Conservation (phyloP, 2,329 filamentous ascomycete species). For the Periconia macrospinosa region DNA sequence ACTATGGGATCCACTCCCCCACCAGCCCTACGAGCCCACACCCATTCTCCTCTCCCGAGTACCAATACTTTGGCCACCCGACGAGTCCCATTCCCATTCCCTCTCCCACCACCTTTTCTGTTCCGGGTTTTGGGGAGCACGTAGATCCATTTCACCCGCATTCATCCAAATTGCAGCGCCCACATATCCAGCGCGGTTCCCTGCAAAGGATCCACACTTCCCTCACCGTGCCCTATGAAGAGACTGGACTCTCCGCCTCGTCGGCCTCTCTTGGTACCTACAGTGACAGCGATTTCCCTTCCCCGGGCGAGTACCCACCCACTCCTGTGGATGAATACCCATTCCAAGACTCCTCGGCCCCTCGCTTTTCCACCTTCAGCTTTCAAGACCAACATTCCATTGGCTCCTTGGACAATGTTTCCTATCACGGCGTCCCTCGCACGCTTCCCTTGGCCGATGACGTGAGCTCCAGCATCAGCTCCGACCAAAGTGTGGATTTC, state of each 20-base stretch:
- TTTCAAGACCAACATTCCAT: constrained; percentile 39
- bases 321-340: constrained; percentile 50
- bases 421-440: constrained; percentile 39
- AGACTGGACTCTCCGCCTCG: constrained; percentile 47
- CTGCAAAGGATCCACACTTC: constrained; percentile 49
- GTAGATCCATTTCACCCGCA: constrained; percentile 39
- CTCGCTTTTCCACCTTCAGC: constrained; percentile 20
- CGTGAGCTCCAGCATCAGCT: constrained; percentile 50
- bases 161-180: constrained; percentile 41
- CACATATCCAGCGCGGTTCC: constrained; percentile 42
- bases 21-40: constrained; percentile 39
- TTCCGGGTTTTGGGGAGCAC: constrained; percentile 43
- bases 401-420: constrained; percentile 42
- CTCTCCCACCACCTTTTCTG: constrained; percentile 41
- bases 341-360: constrained; percentile 44
- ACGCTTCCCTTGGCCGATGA: constrained; percentile 43
- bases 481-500: constrained; percentile 49
- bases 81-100: constrained; percentile 47
- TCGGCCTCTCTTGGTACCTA: constrained; percentile 51
- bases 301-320: constrained; percentile 50
- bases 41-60: constrained; percentile 38
- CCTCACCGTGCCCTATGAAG: constrained; percentile 45
- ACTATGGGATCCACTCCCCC: constrained; percentile 38
- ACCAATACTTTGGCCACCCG: constrained; percentile 40
- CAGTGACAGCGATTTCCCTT: constrained; percentile 52